Evolutionary conservation across 176 grass and related monocot species (phyloP), one percentile per base, ranked within the genome.

Genomic region (Carex pumila): DNA sequence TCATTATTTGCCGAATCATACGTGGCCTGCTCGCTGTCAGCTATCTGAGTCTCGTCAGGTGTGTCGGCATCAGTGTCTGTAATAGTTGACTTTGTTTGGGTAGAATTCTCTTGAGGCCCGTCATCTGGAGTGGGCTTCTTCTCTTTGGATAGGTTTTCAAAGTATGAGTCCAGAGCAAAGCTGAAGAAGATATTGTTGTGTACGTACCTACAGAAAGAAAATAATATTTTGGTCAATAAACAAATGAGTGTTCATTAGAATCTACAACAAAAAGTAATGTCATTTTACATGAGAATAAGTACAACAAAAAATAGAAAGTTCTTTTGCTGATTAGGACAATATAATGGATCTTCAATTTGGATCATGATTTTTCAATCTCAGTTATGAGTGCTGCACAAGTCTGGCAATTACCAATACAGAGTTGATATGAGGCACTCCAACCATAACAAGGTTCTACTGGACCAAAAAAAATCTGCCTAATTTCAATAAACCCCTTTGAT

Each of bases 171-270:
- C 12, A 95, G 89, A 70, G 93, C 96, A 84, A 99, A 99, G 84
- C 96, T 99, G 83, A 99, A 99, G 96, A 99, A 99, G 45, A 99
- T 95, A 57, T 92, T 99, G 84, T 99, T 99, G 87, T 99, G 93
- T 37, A 99, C 96, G 83, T 99, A 99, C 96, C 96, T 99, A 73
- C 41, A 81, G 76, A 81, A 89, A 41, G 56, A 79, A 64, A 47
- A 17, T 71, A 80, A 56, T 57, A 18, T 56, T 78, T 78, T 78
- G 5, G 52, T 78, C 25, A 78, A 56, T 50, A 25, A 25, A 49
- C 12, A 50, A 49, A 19, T 22, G 5, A 21, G 45, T 73, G 43
- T 5, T 67, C 12, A 37, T 43, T 57, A 56, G 17, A 57, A 57
- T 32, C 17, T 71, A 71, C 37, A 71, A n/a, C 0, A 45, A 71